Conservation (phyloP, 345 rosid species). For the Syzygium aqueum region DNA sequence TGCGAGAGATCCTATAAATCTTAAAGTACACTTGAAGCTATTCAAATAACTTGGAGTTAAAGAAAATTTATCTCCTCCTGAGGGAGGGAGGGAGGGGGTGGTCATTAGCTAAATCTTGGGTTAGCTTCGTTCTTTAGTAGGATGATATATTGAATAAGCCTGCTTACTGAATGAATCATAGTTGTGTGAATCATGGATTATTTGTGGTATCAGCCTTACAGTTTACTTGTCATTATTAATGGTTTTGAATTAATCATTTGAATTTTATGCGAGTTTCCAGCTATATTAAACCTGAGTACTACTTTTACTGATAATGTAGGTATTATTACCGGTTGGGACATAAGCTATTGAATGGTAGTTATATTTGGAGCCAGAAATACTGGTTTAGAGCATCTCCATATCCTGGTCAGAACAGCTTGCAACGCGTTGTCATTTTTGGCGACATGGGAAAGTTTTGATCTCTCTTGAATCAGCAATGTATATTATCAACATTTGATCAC, state of each 20-base stretch:
- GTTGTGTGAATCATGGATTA: no score
- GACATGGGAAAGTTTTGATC: constrained; percentile 38
- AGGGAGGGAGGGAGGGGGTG: no score
- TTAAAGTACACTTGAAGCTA: no score
- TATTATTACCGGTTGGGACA: constrained; percentile 27
- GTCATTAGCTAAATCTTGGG: background rate
- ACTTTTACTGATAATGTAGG: background rate
- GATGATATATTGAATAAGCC: no score
- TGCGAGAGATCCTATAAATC: no score
- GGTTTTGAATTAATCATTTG: background rate
- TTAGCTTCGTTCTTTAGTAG: background rate
- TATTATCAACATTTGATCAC: background rate
- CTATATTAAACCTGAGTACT: background rate
- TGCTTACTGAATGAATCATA: no score
- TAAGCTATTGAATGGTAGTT: constrained; percentile 4
- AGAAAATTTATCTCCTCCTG: background rate
- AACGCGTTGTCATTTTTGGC: constrained; percentile 71
- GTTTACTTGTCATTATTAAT: background rate
- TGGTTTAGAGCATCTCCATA: constrained; percentile 64
- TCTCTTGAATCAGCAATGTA: background rate
- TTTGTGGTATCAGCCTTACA: no score
- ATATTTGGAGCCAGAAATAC: constrained; percentile 21
- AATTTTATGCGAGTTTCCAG: background rate
- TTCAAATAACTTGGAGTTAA: background rate
- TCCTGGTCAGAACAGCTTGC: constrained; percentile 85